phyloP scores from a whole-genome alignment of 1,139 yeast species.

The Diutina mesorugosa region DNA sequence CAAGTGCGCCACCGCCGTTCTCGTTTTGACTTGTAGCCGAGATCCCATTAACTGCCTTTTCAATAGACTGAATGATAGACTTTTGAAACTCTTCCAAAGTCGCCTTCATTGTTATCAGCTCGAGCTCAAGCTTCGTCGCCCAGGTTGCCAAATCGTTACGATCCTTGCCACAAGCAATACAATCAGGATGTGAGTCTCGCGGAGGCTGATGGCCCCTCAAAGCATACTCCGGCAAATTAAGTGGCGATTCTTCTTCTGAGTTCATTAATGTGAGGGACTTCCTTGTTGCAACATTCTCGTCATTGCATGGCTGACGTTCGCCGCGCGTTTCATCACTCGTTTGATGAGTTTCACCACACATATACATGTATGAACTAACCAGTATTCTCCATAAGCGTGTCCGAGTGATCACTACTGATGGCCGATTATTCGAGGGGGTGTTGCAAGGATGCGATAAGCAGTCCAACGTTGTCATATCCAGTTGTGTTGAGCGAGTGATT shows the following conservation, averaged over 20 bases:
- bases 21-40: not conserved
- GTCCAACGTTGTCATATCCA: slow-evolving; percentile 56
- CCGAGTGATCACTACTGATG: slow-evolving; percentile 67
- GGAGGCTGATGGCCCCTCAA: not conserved
- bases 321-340: not conserved
- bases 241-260: not conserved
- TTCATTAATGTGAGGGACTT: not conserved
- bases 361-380: not conserved
- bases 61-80: not conserved
- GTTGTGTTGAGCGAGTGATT: slow-evolving; percentile 43
- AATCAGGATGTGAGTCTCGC: slow-evolving; percentile 1
- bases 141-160: not conserved
- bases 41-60: not conserved
- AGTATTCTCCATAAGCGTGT: not conserved
- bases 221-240: not conserved
- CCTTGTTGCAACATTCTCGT: not conserved
- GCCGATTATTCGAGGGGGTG: slow-evolving; percentile 56
- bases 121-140: not conserved
- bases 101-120: not conserved
- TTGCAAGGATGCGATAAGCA: slow-evolving; percentile 75
- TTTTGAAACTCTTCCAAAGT: not conserved
- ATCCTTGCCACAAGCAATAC: not conserved
- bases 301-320: not conserved
- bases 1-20: not conserved
- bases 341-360: not conserved